Evolutionary conservation across 2,329 filamentous ascomycete genomes (phyloP).

Genomic region (Pseudogymnoascus sp.): DNA sequence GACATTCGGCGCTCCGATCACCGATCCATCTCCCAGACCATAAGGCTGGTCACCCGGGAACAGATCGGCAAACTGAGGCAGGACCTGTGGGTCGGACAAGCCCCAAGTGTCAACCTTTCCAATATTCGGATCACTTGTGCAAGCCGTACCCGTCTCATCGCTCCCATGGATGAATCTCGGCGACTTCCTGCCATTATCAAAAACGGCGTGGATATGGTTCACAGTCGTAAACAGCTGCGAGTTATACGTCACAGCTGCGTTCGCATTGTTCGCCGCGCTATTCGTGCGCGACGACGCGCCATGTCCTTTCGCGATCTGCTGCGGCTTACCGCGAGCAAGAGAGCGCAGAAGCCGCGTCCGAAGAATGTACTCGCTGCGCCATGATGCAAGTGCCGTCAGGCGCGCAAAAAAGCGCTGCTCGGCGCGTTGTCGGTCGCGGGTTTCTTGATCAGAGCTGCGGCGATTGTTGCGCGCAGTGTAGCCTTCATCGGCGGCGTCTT

Average conservation of each 20-base stretch:
- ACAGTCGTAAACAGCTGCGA: slow-evolving; percentile 74
- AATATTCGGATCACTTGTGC: slow-evolving; percentile 68
- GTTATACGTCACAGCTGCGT: slow-evolving; percentile 75
- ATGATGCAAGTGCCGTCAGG: slow-evolving; percentile 76
- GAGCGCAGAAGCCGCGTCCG: slow-evolving; percentile 77
- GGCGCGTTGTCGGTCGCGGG: slow-evolving; percentile 51
- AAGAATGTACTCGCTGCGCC: slow-evolving; percentile 91
- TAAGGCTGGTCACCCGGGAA: slow-evolving; percentile 66
- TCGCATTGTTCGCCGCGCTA: slow-evolving; percentile 49
- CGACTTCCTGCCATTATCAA: slow-evolving; percentile 63
- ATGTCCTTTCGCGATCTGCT: slow-evolving; percentile 44
- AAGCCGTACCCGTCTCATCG: slow-evolving; percentile 68
- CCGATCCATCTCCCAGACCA: slow-evolving; percentile 68
- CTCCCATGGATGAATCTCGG: slow-evolving; percentile 79
- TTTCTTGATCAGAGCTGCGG: slow-evolving; percentile 37
- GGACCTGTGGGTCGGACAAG: slow-evolving; percentile 63
- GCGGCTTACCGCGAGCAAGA: slow-evolving; percentile 72
- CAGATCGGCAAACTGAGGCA: slow-evolving; percentile 70
- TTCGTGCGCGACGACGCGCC: slow-evolving; percentile 43
- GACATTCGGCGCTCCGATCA: slow-evolving; percentile 69
- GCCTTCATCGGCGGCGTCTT: slow-evolving; percentile 42
- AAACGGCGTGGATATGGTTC: slow-evolving; percentile 72
- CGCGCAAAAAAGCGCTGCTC: slow-evolving; percentile 75
- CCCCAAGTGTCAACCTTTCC: slow-evolving; percentile 79
- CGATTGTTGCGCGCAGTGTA: slow-evolving; percentile 30